Percentiles rank a stretch among this genome's conserved stretches.
Conservation (phyloP, 2,329 filamentous ascomycete species). For the Mycosphaerella sp. region DNA sequence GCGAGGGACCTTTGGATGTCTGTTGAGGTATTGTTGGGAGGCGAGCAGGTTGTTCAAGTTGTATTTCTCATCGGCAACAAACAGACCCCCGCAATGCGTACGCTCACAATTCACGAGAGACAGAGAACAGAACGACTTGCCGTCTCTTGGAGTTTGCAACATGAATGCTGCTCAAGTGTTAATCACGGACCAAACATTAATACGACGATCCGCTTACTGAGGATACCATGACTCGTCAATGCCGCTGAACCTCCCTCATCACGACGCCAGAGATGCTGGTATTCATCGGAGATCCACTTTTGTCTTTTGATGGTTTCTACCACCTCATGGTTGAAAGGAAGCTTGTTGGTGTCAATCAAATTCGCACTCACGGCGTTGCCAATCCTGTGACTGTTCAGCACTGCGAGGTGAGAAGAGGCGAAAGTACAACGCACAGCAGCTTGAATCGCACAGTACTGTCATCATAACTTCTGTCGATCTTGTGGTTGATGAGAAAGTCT, state of each 20-base stretch:
- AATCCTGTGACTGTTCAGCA: slow-evolving; percentile 9
- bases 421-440: slow-evolving; percentile 24
- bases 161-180: slow-evolving; percentile 25
- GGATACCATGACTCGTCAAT: slow-evolving; percentile 29
- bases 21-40: slow-evolving; percentile 29
- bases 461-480: slow-evolving; percentile 35
- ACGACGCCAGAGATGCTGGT: slow-evolving; percentile 32
- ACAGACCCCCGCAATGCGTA: slow-evolving; percentile 31
- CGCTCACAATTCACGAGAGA: slow-evolving; percentile 33
- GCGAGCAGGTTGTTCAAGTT: slow-evolving; percentile 27
- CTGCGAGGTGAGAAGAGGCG: background rate
- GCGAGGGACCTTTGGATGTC: slow-evolving; percentile 32
- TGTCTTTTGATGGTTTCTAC: slow-evolving; percentile 27
- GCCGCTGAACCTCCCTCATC: slow-evolving; percentile 32
- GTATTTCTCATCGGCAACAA: slow-evolving; percentile 29
- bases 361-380: slow-evolving; percentile 29
- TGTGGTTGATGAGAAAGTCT: slow-evolving; percentile 33
- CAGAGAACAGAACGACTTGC: slow-evolving; percentile 31
- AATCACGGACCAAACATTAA: background rate
- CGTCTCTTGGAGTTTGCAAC: slow-evolving; percentile 33
- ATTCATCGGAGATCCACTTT: slow-evolving; percentile 33
- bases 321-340: slow-evolving; percentile 27
- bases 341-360: slow-evolving; percentile 26
- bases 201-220: slow-evolving; percentile 21
- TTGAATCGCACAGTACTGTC: slow-evolving; percentile 34